phyloP scores from a whole-genome alignment of 1,284 basidiomycete genomes.

The Filobasidium uniguttulatum region DNA sequence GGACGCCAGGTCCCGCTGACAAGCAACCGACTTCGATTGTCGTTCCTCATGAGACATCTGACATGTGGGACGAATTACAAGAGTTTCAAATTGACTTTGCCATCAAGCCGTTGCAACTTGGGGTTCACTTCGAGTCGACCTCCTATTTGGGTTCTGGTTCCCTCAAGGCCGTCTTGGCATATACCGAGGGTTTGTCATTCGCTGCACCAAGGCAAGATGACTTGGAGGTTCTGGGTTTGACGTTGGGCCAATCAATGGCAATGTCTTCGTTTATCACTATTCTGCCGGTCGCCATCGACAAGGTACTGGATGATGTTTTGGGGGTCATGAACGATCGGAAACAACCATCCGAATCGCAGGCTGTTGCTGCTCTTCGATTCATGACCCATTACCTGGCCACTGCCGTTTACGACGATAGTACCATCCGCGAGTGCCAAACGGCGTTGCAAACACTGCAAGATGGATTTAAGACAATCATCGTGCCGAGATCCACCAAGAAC shows the following conservation, averaged over 20 bases:
- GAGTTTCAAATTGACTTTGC: conserved; percentile 33
- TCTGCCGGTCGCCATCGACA: neutral
- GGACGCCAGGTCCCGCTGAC: no score
- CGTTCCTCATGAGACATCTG: neutral
- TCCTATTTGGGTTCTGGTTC: conserved; percentile 9
- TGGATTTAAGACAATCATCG: neutral
- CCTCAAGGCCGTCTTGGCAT: neutral
- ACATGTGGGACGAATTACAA: conserved; percentile 33
- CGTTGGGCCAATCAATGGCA: neutral
- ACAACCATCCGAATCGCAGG: neutral
- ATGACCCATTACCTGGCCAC: neutral
- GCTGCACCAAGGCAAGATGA: neutral
- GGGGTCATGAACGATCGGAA: neutral
- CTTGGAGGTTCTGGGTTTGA: neutral
- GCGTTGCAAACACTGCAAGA: neutral
- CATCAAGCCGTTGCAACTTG: conserved; percentile 32
- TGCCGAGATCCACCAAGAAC: neutral
- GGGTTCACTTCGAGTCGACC: conserved; percentile 20
- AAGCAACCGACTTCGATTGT: no score
- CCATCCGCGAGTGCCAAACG: neutral
- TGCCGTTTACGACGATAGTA: neutral
- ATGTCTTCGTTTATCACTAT: neutral
- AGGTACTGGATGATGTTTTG: neutral
- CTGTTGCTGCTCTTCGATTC: neutral
- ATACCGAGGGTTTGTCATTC: neutral